These are phyloP conservation scores for Colletotrichum aenigma DNA, from an alignment of 2,329 filamentous ascomycete genomes.

Conservation along the genomic window DNA sequence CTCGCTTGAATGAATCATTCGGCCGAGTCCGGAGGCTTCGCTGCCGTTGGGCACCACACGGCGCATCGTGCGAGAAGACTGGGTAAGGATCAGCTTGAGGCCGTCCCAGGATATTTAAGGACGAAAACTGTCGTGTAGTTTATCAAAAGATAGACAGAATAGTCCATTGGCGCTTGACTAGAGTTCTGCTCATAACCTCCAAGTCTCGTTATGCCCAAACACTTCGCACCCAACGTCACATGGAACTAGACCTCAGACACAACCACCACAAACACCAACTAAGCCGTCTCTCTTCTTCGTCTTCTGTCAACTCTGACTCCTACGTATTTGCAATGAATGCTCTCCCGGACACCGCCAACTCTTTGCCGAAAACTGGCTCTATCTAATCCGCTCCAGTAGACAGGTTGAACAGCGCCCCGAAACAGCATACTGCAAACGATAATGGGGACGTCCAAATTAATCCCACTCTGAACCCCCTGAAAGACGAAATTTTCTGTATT, in stretches of 20 bases:
- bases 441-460: neutral
- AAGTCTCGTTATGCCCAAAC: neutral
- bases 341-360: fast-evolving
- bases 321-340: neutral
- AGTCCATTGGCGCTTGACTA: neutral
- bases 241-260: fast-evolving
- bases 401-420: neutral
- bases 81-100: too few species aligned
- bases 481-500: neutral
- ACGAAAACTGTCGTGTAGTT: neutral
- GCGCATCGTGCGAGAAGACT: neutral
- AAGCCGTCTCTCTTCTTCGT: fast-evolving
- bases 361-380: too few species aligned
- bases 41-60: neutral
- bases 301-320: neutral
- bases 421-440: neutral
- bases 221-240: neutral
- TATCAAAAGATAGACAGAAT: neutral
- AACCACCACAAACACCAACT: fast-evolving
- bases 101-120: neutral
- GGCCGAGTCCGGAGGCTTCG: neutral
- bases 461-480: neutral
- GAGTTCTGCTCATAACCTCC: fast-evolving
- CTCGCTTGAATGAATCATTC: neutral
- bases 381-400: fast-evolving